Percentiles rank a stretch among this genome's conserved stretches.
These are phyloP conservation scores for Albugo laibachii DNA, from an alignment of 352 stramenopile genomes.

Conservation along the genomic window DNA sequence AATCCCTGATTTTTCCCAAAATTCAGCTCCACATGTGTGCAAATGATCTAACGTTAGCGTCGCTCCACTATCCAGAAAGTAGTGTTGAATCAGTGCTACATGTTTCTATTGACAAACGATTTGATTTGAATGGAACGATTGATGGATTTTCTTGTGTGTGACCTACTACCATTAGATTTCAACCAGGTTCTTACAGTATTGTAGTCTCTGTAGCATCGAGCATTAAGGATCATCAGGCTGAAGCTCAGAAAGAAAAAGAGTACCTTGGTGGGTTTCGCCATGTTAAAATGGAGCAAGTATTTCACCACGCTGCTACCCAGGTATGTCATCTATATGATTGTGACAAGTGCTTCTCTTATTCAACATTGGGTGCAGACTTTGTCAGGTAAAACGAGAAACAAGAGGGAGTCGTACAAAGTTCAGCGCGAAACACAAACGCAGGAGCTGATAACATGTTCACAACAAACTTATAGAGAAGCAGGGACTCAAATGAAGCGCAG, in stretches of 20 bases:
- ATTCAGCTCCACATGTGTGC: constrained; percentile 11
- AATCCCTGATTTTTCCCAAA: constrained; percentile 40
- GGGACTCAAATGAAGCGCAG: constrained; percentile 78
- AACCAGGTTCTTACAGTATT: constrained; percentile 2
- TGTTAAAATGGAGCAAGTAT: constrained; percentile 72
- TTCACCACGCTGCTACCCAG: constrained; percentile 81
- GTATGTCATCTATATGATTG: constrained; percentile 7
- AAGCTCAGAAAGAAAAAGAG: constrained; percentile 44
- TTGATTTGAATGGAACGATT: constrained; percentile 62
- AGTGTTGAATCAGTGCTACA: neutral
- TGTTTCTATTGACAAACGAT: constrained; percentile 20
- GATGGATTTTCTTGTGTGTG: constrained; percentile 6
- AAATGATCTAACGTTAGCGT: constrained; percentile 2
- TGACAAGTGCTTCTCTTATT: neutral
- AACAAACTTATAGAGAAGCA: constrained; percentile 76
- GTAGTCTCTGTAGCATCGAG: constrained; percentile 1
- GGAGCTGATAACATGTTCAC: constrained; percentile 39
- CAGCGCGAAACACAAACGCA: constrained; percentile 83
- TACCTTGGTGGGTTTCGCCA: constrained; percentile 82
- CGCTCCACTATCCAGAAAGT: neutral
- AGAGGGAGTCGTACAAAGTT: constrained; percentile 14
- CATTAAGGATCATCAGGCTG: neutral
- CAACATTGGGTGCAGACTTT: constrained; percentile 17
- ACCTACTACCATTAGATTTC: neutral
- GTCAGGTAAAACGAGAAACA: constrained; percentile 17